phyloP scores from a whole-genome alignment of 2,329 filamentous ascomycete genomes.

The Microcyclosporella mali region DNA sequence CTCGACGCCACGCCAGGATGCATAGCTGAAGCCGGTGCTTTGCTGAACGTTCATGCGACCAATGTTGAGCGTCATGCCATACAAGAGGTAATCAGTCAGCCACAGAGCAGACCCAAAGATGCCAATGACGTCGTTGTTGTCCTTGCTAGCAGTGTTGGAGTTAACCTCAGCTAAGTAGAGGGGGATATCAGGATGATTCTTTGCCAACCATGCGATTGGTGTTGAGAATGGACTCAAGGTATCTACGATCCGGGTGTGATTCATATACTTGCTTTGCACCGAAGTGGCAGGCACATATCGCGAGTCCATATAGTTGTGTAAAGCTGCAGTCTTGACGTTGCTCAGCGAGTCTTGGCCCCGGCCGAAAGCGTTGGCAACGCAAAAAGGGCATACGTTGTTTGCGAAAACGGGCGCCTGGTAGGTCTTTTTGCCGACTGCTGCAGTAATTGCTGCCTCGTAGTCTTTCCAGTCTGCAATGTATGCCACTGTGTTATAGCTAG shows the following conservation, averaged over 20 bases:
- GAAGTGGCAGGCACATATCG: not conserved
- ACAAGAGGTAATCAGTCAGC: conserved; percentile 11
- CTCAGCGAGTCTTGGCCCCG: conserved; percentile 5
- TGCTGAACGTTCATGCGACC: conserved; percentile 12
- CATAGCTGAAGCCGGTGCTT: conserved; percentile 11
- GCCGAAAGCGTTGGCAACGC: conserved; percentile 7
- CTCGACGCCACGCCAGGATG: conserved; percentile 7
- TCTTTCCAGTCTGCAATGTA: conserved; percentile 9
- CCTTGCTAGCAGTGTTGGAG: conserved; percentile 8
- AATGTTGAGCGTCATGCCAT: conserved; percentile 6
- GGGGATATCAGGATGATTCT: conserved; percentile 6
- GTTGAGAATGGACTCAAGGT: conserved; percentile 5
- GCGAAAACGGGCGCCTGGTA: conserved; percentile 11
- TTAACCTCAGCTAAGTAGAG: conserved; percentile 11
- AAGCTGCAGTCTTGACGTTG: conserved; percentile 2
- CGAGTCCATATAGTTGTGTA: conserved; percentile 11
- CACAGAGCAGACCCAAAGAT: conserved; percentile 10
- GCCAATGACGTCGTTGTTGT: conserved; percentile 7
- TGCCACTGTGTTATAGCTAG: not conserved
- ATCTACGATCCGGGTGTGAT: conserved; percentile 8
- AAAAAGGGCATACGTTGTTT: conserved; percentile 10
- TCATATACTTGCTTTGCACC: conserved; percentile 9
- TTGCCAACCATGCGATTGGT: conserved; percentile 9
- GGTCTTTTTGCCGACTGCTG: conserved; percentile 2
- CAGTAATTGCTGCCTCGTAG: conserved; percentile 2